Evolutionary conservation across 768 basidiomycete genomes (phyloP), one percentile per base, ranked within the genome.

Genomic region (Xerocomellus chrysenteron): DNA sequence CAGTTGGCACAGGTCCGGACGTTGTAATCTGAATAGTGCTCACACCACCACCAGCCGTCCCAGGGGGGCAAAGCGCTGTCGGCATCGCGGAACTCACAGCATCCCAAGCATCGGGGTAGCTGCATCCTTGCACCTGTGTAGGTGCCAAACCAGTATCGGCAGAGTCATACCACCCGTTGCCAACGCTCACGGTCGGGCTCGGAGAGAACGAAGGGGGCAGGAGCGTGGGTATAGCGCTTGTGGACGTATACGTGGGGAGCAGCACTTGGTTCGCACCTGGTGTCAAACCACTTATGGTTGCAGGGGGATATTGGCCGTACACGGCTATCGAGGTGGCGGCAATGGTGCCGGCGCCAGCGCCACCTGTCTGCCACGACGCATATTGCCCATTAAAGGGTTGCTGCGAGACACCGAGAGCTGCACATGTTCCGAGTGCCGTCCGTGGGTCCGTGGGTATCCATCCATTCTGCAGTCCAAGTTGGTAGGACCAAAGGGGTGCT

Each of bases 401-500:
- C 12, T 69, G 71, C 6, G 71, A 49, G 7, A 75, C 74, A 21
- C 83, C 86, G 14, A 88, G 70, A 4, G 78, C 73, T 24, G 65
- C 74, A 68, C 94, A 97, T 42, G 79, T 69, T 65, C 94, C 92
- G n/a, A 76, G 58, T 26, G 84, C 80, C 6, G 62, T 70, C 43
- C 90, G 77, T 17, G 91, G 91, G 76, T 94, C 88, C 2, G 69
- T 67, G 8, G 92, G 90, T 39, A 92, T 83, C 85, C 88, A 92
- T 30, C 91, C 92, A 51, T 88, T 77, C 56, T 81, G 74, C 47
- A 93, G 82, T 10, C 83, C 80, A 67, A 87, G 82, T 64, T 82
- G 73, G 73, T 89, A 90, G 19, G 84, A 84, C 88, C 88, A 90
- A 60, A 85, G 73, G 1, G 86, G 85, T 9, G 80, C 67, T 57